A percentile compares a stretch with the other conserved stretches of the same genome.
phyloP scores from a whole-genome alignment of 306 rosid species.

The Medicago arabica region DNA sequence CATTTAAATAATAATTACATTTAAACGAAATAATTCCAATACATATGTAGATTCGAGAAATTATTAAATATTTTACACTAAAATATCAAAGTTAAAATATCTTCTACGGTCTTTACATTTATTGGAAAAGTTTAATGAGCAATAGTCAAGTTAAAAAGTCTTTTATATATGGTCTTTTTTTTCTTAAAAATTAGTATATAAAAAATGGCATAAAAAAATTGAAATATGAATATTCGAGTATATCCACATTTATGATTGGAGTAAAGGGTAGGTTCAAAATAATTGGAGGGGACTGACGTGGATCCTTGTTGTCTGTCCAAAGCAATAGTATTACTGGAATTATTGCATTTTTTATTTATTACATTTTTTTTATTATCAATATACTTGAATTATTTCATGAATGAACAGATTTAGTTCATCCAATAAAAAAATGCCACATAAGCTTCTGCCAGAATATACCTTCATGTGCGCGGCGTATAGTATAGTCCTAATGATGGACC shows the following conservation, averaged over 20 bases:
- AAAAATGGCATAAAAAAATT: neutral
- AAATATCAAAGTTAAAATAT: neutral
- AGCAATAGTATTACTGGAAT: neutral
- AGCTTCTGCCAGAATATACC: neutral
- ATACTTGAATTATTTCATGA: neutral
- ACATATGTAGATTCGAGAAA: too few relatives aligned
- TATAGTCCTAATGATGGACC: slow-evolving; percentile 39
- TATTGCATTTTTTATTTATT: neutral
- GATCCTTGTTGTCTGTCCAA: slow-evolving; percentile 3
- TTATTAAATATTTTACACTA: neutral
- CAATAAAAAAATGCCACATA: slow-evolving; percentile 42
- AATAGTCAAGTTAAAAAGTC: neutral
- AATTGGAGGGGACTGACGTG: slow-evolving; percentile 11
- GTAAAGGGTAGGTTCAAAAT: neutral
- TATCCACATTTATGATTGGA: neutral
- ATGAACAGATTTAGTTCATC: neutral
- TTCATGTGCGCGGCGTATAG: slow-evolving; percentile 63
- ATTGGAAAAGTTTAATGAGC: too few relatives aligned
- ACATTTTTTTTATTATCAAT: neutral
- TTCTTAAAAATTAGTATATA: too few relatives aligned
- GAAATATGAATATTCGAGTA: slow-evolving; percentile 5
- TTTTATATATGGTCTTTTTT: too few relatives aligned
- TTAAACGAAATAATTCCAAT: neutral
- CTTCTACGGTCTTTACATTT: too few relatives aligned
- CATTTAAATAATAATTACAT: neutral